Evolutionary conservation across 371 early-diverging fungal species (phyloP).

Genomic region (Apophysomyces trapeziformis): DNA sequence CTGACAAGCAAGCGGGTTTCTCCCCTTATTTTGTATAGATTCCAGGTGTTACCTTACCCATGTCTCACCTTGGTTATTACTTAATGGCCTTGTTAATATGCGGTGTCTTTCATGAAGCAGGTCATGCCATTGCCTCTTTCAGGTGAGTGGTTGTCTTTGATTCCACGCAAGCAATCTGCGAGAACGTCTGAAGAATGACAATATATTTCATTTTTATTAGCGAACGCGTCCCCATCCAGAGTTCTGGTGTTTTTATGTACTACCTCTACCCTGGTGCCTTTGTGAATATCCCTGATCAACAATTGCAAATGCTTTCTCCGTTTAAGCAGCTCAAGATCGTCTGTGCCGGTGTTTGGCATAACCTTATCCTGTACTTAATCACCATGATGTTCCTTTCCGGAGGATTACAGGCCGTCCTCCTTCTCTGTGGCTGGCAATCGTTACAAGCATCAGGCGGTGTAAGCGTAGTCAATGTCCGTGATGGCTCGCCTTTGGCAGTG

Average conservation of each 20-base stretch:
- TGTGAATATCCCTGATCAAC: constrained; percentile 71
- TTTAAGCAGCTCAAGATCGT: constrained; percentile 67
- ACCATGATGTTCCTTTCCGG: constrained; percentile 55
- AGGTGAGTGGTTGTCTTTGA: constrained; percentile 33
- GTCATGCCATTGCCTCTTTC: constrained; percentile 81
- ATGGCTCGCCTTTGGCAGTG: constrained; percentile 53
- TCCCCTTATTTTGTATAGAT: constrained; percentile 47
- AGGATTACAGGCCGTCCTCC: constrained; percentile 48
- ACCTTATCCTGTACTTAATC: constrained; percentile 58
- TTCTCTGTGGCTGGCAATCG: constrained; percentile 57
- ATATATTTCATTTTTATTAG: constrained; percentile 28
- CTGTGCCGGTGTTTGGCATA: constrained; percentile 90
- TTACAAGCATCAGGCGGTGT: constrained; percentile 60
- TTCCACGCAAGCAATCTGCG: too few relatives aligned
- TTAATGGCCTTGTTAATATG: constrained; percentile 66
- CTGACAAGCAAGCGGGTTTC: too few relatives aligned
- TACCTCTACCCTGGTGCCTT: constrained; percentile 87
- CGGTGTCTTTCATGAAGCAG: constrained; percentile 79
- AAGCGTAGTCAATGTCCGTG: constrained; percentile 62
- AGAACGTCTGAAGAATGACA: too few relatives aligned
- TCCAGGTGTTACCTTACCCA: constrained; percentile 82
- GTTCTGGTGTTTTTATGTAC: constrained; percentile 74
- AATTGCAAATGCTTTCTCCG: constrained; percentile 50
- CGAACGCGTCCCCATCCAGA: constrained; percentile 64
- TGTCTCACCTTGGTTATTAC: constrained; percentile 76